These are phyloP conservation scores for Pythium rhizo-oryzae DNA, from an alignment of 352 stramenopile genomes.

Conservation along the genomic window DNA sequence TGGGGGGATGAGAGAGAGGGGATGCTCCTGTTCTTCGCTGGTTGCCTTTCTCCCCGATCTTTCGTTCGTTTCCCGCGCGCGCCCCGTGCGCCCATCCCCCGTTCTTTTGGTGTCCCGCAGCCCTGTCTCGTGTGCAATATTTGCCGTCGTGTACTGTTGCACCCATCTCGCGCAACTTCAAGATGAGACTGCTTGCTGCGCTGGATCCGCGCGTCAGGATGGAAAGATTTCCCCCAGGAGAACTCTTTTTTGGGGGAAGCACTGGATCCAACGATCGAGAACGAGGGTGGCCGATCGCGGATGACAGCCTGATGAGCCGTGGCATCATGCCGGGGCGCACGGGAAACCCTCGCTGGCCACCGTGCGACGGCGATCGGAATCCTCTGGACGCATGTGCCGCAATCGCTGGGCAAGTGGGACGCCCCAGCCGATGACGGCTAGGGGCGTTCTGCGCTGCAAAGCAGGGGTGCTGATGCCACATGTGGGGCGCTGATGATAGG, in stretches of 20 bases:
- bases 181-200: neutral
- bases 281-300: neutral
- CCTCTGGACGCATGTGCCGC: neutral
- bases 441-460: neutral
- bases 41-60: neutral
- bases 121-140: neutral
- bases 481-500: neutral
- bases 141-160: neutral
- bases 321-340: neutral
- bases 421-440: neutral
- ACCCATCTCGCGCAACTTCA: slow-evolving; percentile 1
- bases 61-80: neutral
- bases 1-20: too few species aligned
- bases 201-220: neutral
- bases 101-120: slow-evolving; percentile 1
- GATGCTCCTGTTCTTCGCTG: neutral
- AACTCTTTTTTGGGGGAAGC: too few species aligned
- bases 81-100: neutral
- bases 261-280: too few species aligned
- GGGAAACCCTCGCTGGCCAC: too few species aligned
- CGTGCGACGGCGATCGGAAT: neutral
- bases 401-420: neutral
- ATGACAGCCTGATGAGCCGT: neutral
- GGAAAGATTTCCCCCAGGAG: neutral
- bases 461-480: neutral